Evolutionary conservation across 176 grass and related monocot species (phyloP).

Genomic region (Carex kokanica): DNA sequence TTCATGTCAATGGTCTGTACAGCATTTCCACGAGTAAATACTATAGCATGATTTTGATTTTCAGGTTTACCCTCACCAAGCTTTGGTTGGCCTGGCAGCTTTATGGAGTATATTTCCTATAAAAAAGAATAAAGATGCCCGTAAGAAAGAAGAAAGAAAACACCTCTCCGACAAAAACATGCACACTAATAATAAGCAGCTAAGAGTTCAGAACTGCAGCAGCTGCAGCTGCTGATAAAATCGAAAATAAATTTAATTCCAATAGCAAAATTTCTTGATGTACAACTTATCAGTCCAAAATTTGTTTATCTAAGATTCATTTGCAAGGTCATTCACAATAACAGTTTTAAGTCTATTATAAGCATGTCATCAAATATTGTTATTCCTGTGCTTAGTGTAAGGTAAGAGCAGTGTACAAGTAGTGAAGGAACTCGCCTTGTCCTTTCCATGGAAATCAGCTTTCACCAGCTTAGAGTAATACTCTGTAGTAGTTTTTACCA

Average conservation of each 20-base stretch:
- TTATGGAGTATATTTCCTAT: slow-evolving; percentile 88
- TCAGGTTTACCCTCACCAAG: slow-evolving; percentile 90
- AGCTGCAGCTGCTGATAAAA: neutral
- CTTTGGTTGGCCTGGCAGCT: slow-evolving; percentile 88
- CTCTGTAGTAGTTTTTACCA: slow-evolving; percentile 60
- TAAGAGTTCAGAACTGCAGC: neutral
- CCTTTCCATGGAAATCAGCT: slow-evolving; percentile 89
- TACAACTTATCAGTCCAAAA: neutral
- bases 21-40: slow-evolving; percentile 94
- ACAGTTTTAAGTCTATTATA: neutral
- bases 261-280: neutral
- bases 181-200: slow-evolving; percentile 5
- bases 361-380: neutral
- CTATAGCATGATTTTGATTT: slow-evolving; percentile 95
- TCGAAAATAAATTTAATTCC: too few relatives aligned
- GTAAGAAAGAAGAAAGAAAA: slow-evolving; percentile 19
- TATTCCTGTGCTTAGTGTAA: neutral
- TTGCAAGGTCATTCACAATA: neutral
- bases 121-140: neutral
- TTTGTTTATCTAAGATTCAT: neutral
- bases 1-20: slow-evolving; percentile 99
- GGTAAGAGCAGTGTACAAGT: neutral
- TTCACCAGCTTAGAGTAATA: slow-evolving; percentile 97
- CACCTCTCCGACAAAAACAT: slow-evolving; percentile 12
- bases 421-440: slow-evolving; percentile 47